Evolutionary conservation across 2,329 filamentous ascomycete genomes (phyloP), one percentile per base, ranked within the genome.

Genomic region (Aspergillus jensenii): DNA sequence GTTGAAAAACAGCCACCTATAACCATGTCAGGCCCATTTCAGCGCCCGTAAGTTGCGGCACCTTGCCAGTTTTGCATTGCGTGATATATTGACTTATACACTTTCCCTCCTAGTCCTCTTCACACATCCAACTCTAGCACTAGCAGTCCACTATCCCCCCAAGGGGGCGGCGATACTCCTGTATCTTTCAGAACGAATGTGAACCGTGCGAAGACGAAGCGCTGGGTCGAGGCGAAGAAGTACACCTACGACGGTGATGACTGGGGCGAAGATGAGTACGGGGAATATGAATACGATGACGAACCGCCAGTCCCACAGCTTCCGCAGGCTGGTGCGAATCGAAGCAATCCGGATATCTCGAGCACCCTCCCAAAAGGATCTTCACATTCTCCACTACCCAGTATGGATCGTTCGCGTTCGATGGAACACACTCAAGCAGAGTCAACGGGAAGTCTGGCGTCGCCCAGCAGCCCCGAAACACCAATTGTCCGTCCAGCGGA

Each of bases 171-270:
- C 39, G 72, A 69, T 39, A 79, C 80, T 53, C 77, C 81, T 25
- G 74, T 83, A 27, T 84, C 82, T 25, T 96, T 93, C 77, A 89
- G 90, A 72, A 86, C 91, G 52, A 96, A 96, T 73, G 87, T 97
- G 49, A 93, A 90, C 76, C 87, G 93, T 61, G 84, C 87, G 56
- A 96, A 96, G 78, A 97, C 93, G 55, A 90, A 88, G 76, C 96
- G 96, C 84, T 98, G 93, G 93, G 89, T 93, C 39, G 89, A 96
- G 68, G 93, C 93, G 37, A 93, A 93, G 74, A 82, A 86, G 58
- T 87, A 90, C 67, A 90, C 86, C 70, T 98, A 98, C 70, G 93
- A 93, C 68, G 93, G 93, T 62, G 92, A 96, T 68, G 93, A 96
- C 70, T 97, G 93, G 93, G 93, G 91, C 37, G 89, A 85, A 35